Conservation (phyloP, 139 green algal species). For the Auxenochlorella protothecoides region DNA sequence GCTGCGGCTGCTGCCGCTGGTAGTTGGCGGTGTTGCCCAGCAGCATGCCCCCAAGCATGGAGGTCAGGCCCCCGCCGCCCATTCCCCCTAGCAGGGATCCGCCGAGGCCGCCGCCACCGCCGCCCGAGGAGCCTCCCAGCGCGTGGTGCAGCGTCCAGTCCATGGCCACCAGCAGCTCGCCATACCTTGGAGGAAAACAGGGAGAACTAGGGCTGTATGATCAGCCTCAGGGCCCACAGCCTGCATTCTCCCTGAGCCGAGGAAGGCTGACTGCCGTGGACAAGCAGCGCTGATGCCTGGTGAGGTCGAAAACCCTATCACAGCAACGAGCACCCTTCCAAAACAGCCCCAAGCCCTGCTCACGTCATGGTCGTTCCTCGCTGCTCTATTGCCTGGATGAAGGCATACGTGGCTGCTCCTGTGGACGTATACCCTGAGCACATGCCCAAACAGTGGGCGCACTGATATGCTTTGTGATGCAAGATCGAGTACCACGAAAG, state of each 20-base stretch:
- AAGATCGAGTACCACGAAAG: background rate
- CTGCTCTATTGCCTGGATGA: conserved; percentile 60
- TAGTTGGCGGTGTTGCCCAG: conserved; percentile 7
- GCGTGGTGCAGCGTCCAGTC: conserved; percentile 18
- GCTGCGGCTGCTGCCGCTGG: conserved; percentile 19
- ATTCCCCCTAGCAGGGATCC: conserved; percentile 1
- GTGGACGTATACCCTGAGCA: conserved; percentile 43
- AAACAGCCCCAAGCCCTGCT: background rate
- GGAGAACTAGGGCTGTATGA: background rate
- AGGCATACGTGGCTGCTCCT: conserved; percentile 66
- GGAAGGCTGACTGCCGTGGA: no score
- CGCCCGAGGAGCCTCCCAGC: background rate
- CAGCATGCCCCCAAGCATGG: conserved; percentile 11
- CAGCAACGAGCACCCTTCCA: no score
- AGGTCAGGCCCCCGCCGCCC: background rate
- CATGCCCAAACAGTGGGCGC: no score
- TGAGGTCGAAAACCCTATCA: no score
- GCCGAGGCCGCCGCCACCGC: background rate
- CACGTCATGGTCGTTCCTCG: conserved; percentile 11
- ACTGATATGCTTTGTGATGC: background rate
- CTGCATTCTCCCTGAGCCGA: no score
- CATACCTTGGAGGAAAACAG: conserved; percentile 6
- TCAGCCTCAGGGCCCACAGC: no score
- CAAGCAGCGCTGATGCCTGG: no score
- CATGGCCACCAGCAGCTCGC: conserved; percentile 29